phyloP scores from a whole-genome alignment of 257 asterid species.

The Solanum commersonii region DNA sequence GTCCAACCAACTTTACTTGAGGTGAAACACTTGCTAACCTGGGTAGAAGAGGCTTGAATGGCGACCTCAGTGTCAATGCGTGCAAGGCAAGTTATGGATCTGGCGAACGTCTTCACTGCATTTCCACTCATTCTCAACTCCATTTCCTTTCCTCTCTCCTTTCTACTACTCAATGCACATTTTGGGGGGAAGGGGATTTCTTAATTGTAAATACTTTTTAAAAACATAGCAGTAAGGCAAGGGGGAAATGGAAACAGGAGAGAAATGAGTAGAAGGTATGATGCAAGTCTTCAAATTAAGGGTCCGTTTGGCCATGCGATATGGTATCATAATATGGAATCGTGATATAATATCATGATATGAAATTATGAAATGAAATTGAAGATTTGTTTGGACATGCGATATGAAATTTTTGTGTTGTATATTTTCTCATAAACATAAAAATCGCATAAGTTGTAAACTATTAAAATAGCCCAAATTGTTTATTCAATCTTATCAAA shows the following conservation, averaged over 20 bases:
- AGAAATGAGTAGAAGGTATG: no score
- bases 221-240: not conserved
- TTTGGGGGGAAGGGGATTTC: not conserved
- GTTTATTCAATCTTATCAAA: no score
- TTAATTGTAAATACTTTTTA: not conserved
- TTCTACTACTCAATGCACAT: not conserved
- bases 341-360: no score
- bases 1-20: not conserved
- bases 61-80: constrained; percentile 90
- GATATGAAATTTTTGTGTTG: no score
- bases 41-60: constrained; percentile 66
- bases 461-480: no score
- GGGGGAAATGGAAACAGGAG: not conserved
- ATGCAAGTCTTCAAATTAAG: no score
- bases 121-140: constrained; percentile 82
- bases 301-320: no score
- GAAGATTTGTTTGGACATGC: no score
- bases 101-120: constrained; percentile 71
- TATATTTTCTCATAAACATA: no score
- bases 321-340: no score
- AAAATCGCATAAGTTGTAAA: no score
- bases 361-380: no score
- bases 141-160: constrained; percentile 17
- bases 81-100: constrained; percentile 85
- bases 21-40: constrained; percentile 23